Percentiles rank a stretch among this genome's conserved stretches.
phyloP scores from a whole-genome alignment of 148 eudicot genomes.

The Pharnaceum exiguum region DNA sequence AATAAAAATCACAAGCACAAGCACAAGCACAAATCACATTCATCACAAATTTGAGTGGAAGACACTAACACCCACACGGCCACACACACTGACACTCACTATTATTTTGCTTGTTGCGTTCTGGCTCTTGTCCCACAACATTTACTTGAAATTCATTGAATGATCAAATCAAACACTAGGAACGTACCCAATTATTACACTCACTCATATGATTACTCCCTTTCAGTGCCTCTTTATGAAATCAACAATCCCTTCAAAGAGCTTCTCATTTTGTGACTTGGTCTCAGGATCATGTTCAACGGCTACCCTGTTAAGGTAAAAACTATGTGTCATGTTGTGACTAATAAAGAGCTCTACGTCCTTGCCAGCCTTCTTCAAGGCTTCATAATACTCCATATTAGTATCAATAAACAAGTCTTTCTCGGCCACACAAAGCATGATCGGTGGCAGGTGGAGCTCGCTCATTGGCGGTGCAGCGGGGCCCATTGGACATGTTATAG shows the following conservation, averaged over 20 bases:
- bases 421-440: conserved; percentile 66
- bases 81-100: too few species aligned
- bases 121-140: too few species aligned
- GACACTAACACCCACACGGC: too few species aligned
- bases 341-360: conserved; percentile 52
- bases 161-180: too few species aligned
- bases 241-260: conserved; percentile 35
- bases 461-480: conserved; percentile 39
- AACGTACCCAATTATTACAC: too few species aligned
- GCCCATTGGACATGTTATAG: conserved; percentile 83
- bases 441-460: conserved; percentile 43
- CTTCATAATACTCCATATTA: conserved; percentile 74
- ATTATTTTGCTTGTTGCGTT: too few species aligned
- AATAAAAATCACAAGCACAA: too few species aligned
- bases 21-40: too few species aligned
- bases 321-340: conserved; percentile 57
- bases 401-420: conserved; percentile 66
- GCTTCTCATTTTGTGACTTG: conserved; percentile 30
- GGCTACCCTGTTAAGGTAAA: conserved; percentile 66
- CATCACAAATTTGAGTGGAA: too few species aligned
- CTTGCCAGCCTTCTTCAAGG: conserved; percentile 51
- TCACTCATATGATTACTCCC: neutral
- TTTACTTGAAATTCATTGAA: too few species aligned
- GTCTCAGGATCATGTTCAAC: conserved; percentile 53
- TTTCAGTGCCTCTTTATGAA: conserved; percentile 48